Evolutionary conservation across 306 rosid species (phyloP), one percentile per base, ranked within the genome.

Genomic region (Fragaria vesca): DNA sequence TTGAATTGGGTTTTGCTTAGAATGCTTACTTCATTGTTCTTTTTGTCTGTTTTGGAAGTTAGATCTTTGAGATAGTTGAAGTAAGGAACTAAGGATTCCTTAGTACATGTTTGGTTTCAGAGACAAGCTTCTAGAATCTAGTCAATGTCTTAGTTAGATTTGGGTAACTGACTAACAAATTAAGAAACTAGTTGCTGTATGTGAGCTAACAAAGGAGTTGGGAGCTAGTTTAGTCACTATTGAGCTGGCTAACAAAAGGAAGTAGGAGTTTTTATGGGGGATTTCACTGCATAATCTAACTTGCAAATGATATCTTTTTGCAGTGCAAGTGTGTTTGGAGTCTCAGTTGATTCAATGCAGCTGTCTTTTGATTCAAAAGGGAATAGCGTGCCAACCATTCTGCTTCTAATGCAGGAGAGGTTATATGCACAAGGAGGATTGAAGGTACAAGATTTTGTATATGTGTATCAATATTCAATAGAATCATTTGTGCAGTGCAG

Each of bases 301-400:
- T 17, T 72, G 71, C 9, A 51, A 36, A 8, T 20, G 43, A 17
- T 74, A 30, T 69, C 57, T 12, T 72, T 58, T 83, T 87, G 73
- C 85, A 95, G 99, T 82, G 93, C 82, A 13, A 91, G 96, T 47
- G 99, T 93, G 57, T 95, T 95, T 70, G 99, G 99, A 2, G 97
- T 95, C 51, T 93, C 99, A 4, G 93, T 94, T 16, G 99, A 95
- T 75, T 95, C 99, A 20, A 95, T 95, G 99, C 99, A 95, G 77
- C 86, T 96, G 76, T 85, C 95, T 55, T 90, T 88, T 73, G 99
- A 95, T 84, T 80, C 93, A 21, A 91, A 83, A 84, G 97, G 99
- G 73, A 95, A 95, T 73, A 93, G 99, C 36, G 95, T 95, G 43
- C 99, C 99, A 2, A 90, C 90, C 11, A 88, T 95, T 75, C 94